phyloP scores from a whole-genome alignment of 176 grass and related monocot species.

The Tuctoria greenei region DNA sequence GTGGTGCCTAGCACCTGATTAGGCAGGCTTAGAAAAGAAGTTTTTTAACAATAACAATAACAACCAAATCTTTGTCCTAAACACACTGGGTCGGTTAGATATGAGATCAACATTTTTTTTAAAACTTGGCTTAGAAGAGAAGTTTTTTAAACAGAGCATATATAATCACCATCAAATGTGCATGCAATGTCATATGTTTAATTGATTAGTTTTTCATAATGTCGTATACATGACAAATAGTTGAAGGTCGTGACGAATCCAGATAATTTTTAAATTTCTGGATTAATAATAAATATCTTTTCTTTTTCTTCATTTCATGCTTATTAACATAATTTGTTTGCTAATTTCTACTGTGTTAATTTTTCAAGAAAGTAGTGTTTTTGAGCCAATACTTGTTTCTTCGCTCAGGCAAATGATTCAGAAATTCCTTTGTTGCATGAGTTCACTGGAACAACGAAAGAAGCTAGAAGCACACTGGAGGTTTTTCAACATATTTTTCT shows the following conservation, averaged over 20 bases:
- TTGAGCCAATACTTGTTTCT: slow-evolving; percentile 20
- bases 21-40: not conserved
- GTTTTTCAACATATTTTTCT: slow-evolving; percentile 38
- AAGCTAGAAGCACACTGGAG: slow-evolving; percentile 60
- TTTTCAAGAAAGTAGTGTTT: not conserved
- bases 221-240: not conserved
- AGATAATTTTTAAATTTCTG: not conserved
- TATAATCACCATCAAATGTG: slow-evolving; percentile 11
- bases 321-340: slow-evolving; percentile 10
- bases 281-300: not conserved
- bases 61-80: too few relatives aligned
- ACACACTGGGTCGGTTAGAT: too few relatives aligned
- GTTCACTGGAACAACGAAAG: slow-evolving; percentile 60
- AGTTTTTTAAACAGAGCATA: too few relatives aligned
- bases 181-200: not conserved
- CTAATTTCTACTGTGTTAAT: not conserved
- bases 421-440: slow-evolving; percentile 97
- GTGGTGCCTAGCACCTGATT: not conserved
- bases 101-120: too few relatives aligned
- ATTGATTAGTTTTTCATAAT: not conserved
- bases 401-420: slow-evolving; percentile 76
- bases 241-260: not conserved
- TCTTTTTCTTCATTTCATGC: slow-evolving; percentile 1
- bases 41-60: not conserved
- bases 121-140: too few relatives aligned